Percentiles rank a stretch among this genome's conserved stretches.
phyloP scores from a whole-genome alignment of 495 filamentous ascomycete species.

The Penicillium riverlandense region DNA sequence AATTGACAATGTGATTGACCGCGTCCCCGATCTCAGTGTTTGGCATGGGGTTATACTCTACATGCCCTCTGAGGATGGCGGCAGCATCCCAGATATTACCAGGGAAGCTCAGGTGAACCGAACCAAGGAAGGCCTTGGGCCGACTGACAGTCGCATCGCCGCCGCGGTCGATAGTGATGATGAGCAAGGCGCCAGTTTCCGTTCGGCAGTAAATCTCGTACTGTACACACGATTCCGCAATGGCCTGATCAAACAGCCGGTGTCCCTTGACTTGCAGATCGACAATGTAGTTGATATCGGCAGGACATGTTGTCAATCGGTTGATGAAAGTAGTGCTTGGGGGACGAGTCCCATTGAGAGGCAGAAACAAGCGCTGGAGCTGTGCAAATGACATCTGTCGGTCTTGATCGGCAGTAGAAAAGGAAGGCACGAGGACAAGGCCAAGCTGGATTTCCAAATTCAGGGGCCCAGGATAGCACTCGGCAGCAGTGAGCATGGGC shows the following conservation, averaged over 20 bases:
- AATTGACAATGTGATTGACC: conserved; percentile 16
- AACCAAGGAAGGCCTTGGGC: conserved; percentile 13
- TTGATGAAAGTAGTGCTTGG: conserved; percentile 9
- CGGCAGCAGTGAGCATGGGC: conserved; percentile 17
- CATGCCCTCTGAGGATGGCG: conserved; percentile 14
- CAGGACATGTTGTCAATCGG: conserved; percentile 27
- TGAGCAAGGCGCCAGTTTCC: conserved; percentile 19
- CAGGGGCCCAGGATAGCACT: conserved; percentile 22
- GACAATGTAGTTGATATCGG: conserved; percentile 32
- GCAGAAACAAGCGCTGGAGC: conserved; percentile 7
- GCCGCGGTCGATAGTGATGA: conserved; percentile 42
- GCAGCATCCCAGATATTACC: conserved; percentile 40
- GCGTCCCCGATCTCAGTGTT: conserved; percentile 16
- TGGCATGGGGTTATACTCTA: conserved; percentile 1
- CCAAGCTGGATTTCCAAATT: conserved; percentile 32
- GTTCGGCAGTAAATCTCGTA: conserved; percentile 48
- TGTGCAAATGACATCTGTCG: neutral
- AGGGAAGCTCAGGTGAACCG: conserved; percentile 36
- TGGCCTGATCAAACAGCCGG: conserved; percentile 24
- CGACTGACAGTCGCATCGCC: conserved; percentile 16
- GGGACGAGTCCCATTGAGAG: neutral
- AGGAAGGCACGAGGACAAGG: conserved; percentile 16
- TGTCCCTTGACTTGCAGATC: conserved; percentile 17
- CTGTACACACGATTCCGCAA: conserved; percentile 14
- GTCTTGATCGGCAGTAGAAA: no score